phyloP scores from a whole-genome alignment of 768 basidiomycete genomes.

The Podaxis sp. region DNA sequence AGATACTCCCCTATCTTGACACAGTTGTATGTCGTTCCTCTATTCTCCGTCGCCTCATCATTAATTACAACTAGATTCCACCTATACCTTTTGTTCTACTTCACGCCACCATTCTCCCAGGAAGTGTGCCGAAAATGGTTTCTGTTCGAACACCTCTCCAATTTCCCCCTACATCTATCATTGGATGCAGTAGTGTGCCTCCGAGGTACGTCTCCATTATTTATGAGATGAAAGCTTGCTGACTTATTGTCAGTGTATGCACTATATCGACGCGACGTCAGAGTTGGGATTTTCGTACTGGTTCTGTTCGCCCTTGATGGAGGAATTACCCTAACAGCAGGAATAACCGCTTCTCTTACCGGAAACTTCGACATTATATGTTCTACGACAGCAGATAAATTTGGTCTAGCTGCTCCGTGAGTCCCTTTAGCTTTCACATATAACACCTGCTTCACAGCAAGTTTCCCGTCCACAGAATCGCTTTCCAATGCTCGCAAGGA shows the following conservation, averaged over 20 bases:
- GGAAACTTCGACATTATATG: background rate
- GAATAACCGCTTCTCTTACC: background rate
- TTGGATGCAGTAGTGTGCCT: background rate
- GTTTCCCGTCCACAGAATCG: background rate
- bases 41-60: too few relatives aligned
- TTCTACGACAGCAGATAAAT: background rate
- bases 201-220: background rate
- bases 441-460: too few relatives aligned
- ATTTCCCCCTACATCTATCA: background rate
- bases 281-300: background rate
- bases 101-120: background rate
- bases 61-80: background rate
- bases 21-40: background rate
- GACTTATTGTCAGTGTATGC: background rate
- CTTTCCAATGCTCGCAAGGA: background rate
- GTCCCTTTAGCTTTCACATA: background rate
- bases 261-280: background rate
- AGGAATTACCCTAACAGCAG: background rate
- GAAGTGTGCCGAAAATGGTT: constrained; percentile 1
- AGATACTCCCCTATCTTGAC: background rate
- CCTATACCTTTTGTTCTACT: background rate
- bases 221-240: background rate
- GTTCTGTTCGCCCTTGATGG: background rate
- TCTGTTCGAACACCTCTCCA: background rate
- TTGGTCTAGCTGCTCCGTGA: background rate